Evolutionary conservation across 2,329 filamentous ascomycete genomes (phyloP).

Genomic region (Aureobasidium vineae): DNA sequence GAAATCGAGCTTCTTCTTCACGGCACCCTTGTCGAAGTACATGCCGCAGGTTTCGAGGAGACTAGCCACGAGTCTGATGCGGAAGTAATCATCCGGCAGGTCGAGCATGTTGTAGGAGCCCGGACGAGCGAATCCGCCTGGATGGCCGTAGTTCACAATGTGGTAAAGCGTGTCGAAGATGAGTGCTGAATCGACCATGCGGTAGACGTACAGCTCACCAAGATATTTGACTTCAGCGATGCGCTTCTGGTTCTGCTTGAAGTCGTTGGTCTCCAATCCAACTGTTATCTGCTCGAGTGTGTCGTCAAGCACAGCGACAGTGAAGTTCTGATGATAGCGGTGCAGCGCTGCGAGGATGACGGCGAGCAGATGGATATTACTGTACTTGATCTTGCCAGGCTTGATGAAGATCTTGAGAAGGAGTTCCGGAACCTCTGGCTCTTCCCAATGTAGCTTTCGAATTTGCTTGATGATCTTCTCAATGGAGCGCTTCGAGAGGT

Average conservation of each 20-base stretch:
- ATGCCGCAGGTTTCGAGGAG: slow-evolving; percentile 93
- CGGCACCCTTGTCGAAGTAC: slow-evolving; percentile 89
- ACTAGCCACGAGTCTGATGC: slow-evolving; percentile 84
- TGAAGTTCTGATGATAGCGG: slow-evolving; percentile 88
- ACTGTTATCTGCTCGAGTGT: slow-evolving; percentile 83
- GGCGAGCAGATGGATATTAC: slow-evolving; percentile 89
- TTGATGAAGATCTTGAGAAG: slow-evolving; percentile 93
- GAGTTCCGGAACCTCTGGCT: slow-evolving; percentile 75
- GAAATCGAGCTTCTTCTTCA: slow-evolving; percentile 96
- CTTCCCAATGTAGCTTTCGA: slow-evolving; percentile 95
- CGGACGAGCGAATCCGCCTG: slow-evolving; percentile 73
- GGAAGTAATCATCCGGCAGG: slow-evolving; percentile 90
- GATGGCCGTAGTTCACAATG: slow-evolving; percentile 88
- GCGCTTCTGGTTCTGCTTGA: slow-evolving; percentile 92
- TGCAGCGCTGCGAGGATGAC: slow-evolving; percentile 86
- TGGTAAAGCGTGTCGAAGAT: slow-evolving; percentile 96
- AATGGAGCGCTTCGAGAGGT: slow-evolving; percentile 91
- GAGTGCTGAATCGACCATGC: slow-evolving; percentile 91
- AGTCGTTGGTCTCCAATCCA: slow-evolving; percentile 93
- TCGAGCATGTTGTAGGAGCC: slow-evolving; percentile 77
- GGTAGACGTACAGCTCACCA: slow-evolving; percentile 95
- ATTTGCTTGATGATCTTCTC: slow-evolving; percentile 93
- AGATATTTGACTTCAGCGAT: slow-evolving; percentile 96
- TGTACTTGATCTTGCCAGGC: slow-evolving; percentile 95
- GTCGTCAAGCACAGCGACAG: slow-evolving; percentile 87